These are phyloP conservation scores for Penicillium alfredii DNA, from an alignment of 495 filamentous ascomycete species.

Conservation along the genomic window DNA sequence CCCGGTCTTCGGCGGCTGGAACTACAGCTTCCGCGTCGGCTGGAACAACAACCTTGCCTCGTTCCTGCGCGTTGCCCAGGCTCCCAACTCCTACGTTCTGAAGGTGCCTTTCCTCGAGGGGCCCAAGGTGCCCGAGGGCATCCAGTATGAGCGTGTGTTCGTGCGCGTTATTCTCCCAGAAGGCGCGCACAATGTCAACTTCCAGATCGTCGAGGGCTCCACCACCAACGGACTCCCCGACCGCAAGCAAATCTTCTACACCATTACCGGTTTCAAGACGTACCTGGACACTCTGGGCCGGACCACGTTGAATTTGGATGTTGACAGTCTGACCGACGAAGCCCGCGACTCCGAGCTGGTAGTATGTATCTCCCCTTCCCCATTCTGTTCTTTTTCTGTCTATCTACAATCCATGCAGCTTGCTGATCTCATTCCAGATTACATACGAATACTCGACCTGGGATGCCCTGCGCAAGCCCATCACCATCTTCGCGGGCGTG, in stretches of 20 bases:
- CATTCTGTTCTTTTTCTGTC: too few relatives aligned
- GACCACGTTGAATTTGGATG: constrained; percentile 72
- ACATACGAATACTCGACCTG: constrained; percentile 79
- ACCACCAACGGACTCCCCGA: constrained; percentile 36
- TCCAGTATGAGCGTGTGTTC: constrained; percentile 76
- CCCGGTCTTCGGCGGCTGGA: constrained; percentile 94
- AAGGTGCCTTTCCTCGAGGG: constrained; percentile 96
- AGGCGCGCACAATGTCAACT: constrained; percentile 73
- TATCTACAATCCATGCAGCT: too few relatives aligned
- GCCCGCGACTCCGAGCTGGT: constrained; percentile 72
- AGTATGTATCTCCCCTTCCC: too few relatives aligned
- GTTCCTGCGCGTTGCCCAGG: constrained; percentile 57
- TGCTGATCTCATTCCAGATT: constrained; percentile 31
- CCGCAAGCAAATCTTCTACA: constrained; percentile 32
- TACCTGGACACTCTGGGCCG: constrained; percentile 94
- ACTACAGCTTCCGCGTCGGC: constrained; percentile 89
- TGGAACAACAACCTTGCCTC: constrained; percentile 81
- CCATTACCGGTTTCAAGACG: constrained; percentile 64
- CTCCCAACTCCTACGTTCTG: constrained; percentile 66
- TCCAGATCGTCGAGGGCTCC: constrained; percentile 31
- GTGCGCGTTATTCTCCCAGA: constrained; percentile 84
- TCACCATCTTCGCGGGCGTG: constrained; percentile 72
- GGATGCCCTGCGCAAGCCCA: constrained; percentile 77
- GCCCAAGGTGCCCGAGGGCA: constrained; percentile 72
- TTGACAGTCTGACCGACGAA: constrained; percentile 83